Evolutionary conservation across 805 yeast species (phyloP).

Genomic region (Wickerhamiella parazyma): DNA sequence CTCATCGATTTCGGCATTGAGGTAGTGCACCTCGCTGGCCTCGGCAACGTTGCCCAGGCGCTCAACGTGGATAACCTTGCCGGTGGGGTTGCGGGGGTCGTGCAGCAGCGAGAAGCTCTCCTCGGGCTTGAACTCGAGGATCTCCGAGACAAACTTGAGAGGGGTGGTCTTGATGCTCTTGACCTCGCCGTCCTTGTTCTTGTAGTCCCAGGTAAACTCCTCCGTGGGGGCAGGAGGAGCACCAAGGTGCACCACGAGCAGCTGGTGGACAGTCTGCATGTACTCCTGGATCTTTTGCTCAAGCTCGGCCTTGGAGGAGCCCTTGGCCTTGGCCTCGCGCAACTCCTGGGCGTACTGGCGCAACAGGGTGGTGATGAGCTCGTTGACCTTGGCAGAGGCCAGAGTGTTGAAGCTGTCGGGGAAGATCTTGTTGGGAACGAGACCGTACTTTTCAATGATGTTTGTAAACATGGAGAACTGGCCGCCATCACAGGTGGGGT

Average conservation of each 20-base stretch:
- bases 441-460: slow-evolving; percentile 64
- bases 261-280: slow-evolving; percentile 49
- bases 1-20: slow-evolving; percentile 48
- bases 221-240: slow-evolving; percentile 65
- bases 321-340: slow-evolving; percentile 37
- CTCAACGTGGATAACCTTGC: slow-evolving; percentile 53
- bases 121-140: slow-evolving; percentile 39
- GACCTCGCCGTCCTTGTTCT: slow-evolving; percentile 46
- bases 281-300: slow-evolving; percentile 30
- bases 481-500: slow-evolving; percentile 74
- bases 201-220: slow-evolving; percentile 58
- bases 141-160: slow-evolving; percentile 42
- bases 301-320: slow-evolving; percentile 28
- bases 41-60: slow-evolving; percentile 60
- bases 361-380: slow-evolving; percentile 50
- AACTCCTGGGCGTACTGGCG: slow-evolving; percentile 66
- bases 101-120: slow-evolving; percentile 54
- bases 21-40: slow-evolving; percentile 56
- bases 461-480: slow-evolving; percentile 77
- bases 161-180: slow-evolving; percentile 47
- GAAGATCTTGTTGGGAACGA: slow-evolving; percentile 59
- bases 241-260: slow-evolving; percentile 58
- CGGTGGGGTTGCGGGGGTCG: slow-evolving; percentile 68
- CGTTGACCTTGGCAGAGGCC: slow-evolving; percentile 39
- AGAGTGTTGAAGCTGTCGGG: slow-evolving; percentile 57